Conservation (phyloP, 2,329 filamentous ascomycete genomes). For the Diaporthe sp. region DNA sequence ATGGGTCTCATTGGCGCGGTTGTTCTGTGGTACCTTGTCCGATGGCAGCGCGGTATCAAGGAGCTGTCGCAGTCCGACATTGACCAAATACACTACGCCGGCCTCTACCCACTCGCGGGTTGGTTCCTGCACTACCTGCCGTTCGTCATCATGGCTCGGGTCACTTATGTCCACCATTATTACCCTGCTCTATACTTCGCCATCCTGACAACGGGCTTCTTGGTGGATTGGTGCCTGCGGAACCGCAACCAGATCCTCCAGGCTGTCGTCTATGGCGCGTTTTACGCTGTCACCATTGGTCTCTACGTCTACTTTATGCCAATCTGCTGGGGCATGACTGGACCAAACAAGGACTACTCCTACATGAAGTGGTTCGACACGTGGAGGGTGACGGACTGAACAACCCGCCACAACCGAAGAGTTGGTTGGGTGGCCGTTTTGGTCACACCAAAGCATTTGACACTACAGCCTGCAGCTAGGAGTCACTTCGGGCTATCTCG, state of each 20-base stretch:
- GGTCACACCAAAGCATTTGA: background rate
- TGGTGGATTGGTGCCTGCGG: slow-evolving; percentile 85
- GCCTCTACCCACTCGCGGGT: slow-evolving; percentile 89
- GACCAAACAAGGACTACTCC: slow-evolving; percentile 84
- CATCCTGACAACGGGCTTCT: slow-evolving; percentile 90
- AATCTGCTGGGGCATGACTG: slow-evolving; percentile 97
- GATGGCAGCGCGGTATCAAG: slow-evolving; percentile 95
- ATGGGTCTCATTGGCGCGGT: slow-evolving; percentile 81
- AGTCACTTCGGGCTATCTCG: slow-evolving; percentile 8
- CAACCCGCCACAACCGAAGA: background rate
- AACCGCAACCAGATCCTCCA: slow-evolving; percentile 75
- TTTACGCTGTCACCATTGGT: slow-evolving; percentile 83
- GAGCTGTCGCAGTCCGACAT: slow-evolving; percentile 86
- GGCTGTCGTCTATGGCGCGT: slow-evolving; percentile 76
- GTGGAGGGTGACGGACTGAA: slow-evolving; percentile 85
- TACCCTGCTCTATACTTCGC: slow-evolving; percentile 99
- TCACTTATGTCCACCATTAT: slow-evolving; percentile 99
- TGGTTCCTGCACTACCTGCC: slow-evolving; percentile 98
- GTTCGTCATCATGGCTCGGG: slow-evolving; percentile 97
- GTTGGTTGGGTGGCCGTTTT: background rate
- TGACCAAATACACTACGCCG: slow-evolving; percentile 95
- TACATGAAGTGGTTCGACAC: slow-evolving; percentile 94
- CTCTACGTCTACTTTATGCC: slow-evolving; percentile 93
- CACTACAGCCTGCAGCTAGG: slow-evolving; percentile 2
- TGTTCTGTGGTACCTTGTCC: slow-evolving; percentile 86